Percentiles rank a stretch among this genome's conserved stretches.
Evolutionary conservation across 1,284 basidiomycete genomes (phyloP).

Genomic region (Ganoderma lingzhi): DNA sequence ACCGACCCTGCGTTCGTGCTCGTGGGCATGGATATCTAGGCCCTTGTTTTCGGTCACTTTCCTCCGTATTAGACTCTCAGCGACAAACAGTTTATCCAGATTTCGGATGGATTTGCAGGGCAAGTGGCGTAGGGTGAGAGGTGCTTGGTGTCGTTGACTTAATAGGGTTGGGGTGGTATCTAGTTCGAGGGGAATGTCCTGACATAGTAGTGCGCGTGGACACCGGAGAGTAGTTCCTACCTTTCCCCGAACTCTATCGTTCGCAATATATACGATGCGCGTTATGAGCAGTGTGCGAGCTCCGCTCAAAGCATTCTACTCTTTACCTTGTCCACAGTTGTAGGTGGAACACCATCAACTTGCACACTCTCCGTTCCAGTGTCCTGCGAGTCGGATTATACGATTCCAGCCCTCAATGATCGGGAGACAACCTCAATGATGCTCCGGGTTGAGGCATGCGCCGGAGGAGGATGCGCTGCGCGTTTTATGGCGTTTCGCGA

Average conservation of each 20-base stretch:
- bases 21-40: constrained; percentile 78
- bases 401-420: neutral
- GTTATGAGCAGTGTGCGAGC: neutral
- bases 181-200: neutral
- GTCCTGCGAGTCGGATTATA: neutral
- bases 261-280: constrained; percentile 1
- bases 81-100: neutral
- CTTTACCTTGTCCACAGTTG: neutral
- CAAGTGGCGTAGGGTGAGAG: constrained; percentile 13
- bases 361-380: neutral
- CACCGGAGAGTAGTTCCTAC: constrained; percentile 16
- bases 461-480: neutral
- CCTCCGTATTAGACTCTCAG: neutral
- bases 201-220: constrained; percentile 10
- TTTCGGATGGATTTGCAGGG: constrained; percentile 5
- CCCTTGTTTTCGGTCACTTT: neutral
- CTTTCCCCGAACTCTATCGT: neutral
- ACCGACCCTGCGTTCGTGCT: constrained; percentile 76
- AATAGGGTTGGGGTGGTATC: constrained; percentile 9
- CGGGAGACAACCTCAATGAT: neutral
- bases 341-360: neutral
- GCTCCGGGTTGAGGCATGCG: neutral
- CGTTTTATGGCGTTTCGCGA: neutral
- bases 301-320: neutral
- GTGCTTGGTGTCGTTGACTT: constrained; percentile 20